phyloP scores from a whole-genome alignment of 2,329 filamentous ascomycete species.

The Pseudocercospora fuligena region DNA sequence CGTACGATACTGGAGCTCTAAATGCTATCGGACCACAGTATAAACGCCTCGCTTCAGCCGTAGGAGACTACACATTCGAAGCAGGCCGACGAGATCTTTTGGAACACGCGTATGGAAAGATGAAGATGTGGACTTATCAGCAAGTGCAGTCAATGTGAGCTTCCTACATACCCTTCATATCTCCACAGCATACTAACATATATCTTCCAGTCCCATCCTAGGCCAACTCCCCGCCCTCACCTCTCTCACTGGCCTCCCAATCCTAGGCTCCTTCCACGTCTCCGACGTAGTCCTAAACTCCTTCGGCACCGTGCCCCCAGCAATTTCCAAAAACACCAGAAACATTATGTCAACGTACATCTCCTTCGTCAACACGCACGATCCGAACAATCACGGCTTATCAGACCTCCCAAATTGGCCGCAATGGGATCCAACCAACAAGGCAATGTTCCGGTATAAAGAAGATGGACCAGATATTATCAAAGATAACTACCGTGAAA shows the following conservation, averaged over 20 bases:
- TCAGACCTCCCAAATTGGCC: conserved; percentile 15
- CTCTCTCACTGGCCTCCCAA: conserved; percentile 70
- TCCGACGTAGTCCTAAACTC: conserved; percentile 57
- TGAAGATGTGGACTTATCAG: conserved; percentile 12
- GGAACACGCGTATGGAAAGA: neutral
- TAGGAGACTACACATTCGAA: conserved; percentile 74
- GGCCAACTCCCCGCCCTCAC: conserved; percentile 65
- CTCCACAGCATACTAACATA: neutral
- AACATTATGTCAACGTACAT: conserved; percentile 25
- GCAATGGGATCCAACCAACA: conserved; percentile 11
- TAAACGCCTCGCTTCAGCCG: conserved; percentile 74
- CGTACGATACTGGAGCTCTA: conserved; percentile 69
- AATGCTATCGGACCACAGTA: conserved; percentile 77
- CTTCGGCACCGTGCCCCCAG: conserved; percentile 17
- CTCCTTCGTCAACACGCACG: conserved; percentile 20
- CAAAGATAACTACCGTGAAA: conserved; percentile 19
- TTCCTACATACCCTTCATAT: neutral
- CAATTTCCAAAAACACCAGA: conserved; percentile 16
- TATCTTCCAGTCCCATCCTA: conserved; percentile 58
- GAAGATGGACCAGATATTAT: conserved; percentile 16
- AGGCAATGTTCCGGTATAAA: conserved; percentile 15
- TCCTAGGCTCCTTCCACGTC: conserved; percentile 75
- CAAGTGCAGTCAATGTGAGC: conserved; percentile 48
- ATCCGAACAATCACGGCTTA: conserved; percentile 25
- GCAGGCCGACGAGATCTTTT: conserved; percentile 17